Percentiles rank a stretch among this genome's conserved stretches.
Evolutionary conservation across 129 eudicot species (phyloP).

Genomic region (Smallanthus sonchifolius): DNA sequence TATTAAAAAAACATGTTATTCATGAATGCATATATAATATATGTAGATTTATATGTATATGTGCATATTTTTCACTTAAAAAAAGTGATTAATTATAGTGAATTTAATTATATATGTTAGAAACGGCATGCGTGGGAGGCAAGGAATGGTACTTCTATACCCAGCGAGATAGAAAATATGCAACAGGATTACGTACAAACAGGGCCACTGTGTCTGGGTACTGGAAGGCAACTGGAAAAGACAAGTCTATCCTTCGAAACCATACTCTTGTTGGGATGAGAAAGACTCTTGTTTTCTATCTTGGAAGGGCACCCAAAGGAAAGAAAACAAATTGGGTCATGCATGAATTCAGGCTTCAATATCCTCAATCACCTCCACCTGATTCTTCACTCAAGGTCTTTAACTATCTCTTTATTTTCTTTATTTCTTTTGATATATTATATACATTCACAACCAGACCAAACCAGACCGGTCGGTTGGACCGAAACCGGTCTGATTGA

Average conservation of each 20-base stretch:
- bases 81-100: neutral
- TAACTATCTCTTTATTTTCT: conserved; percentile 20
- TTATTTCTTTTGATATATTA: neutral
- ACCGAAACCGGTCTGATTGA: too few relatives aligned
- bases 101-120: conserved; percentile 19
- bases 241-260: conserved; percentile 46
- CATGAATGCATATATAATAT: too few relatives aligned
- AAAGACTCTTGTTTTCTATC: conserved; percentile 83
- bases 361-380: conserved; percentile 26
- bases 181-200: conserved; percentile 80
- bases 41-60: too few relatives aligned
- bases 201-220: conserved; percentile 84
- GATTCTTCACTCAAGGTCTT: conserved; percentile 34
- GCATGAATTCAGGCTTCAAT: conserved; percentile 86
- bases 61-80: too few relatives aligned
- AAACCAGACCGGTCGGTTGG: too few relatives aligned
- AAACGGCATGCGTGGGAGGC: conserved; percentile 73
- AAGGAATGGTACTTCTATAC: conserved; percentile 93
- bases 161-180: conserved; percentile 80
- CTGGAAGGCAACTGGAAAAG: conserved; percentile 99
- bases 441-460: neutral
- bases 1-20: too few relatives aligned
- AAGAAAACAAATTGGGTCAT: conserved; percentile 87
- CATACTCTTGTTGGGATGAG: conserved; percentile 75
- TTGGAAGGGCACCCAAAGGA: conserved; percentile 97